These are phyloP conservation scores for Macadamia tetraphylla DNA, from an alignment of 164 flowering plant genomes.

Conservation along the genomic window DNA sequence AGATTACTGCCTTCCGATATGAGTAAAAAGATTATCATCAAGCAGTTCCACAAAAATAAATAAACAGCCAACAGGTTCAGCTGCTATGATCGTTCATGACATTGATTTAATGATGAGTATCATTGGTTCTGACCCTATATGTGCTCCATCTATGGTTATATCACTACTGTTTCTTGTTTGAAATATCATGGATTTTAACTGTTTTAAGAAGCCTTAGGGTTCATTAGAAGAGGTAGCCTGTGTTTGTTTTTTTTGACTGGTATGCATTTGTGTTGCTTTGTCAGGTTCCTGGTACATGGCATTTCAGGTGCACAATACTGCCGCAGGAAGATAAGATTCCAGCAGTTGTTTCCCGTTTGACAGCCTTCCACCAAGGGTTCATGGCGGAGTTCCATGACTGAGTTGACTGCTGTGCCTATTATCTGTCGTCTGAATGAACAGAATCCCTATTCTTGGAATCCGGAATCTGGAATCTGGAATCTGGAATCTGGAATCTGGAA, in stretches of 20 bases:
- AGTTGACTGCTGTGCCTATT: background rate
- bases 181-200: no score
- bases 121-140: no score
- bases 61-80: no score
- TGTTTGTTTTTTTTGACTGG: background rate
- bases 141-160: no score
- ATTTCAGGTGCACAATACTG: slow-evolving; percentile 87
- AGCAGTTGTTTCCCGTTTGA: slow-evolving; percentile 62
- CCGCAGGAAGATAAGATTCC: slow-evolving; percentile 98
- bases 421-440: slow-evolving; percentile 1
- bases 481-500: background rate
- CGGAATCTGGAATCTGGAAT: no score
- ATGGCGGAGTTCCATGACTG: slow-evolving; percentile 79
- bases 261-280: background rate
- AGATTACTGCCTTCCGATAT: no score
- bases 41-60: no score
- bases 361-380: slow-evolving; percentile 74
- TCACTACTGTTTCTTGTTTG: no score
- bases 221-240: no score
- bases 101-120: background rate
- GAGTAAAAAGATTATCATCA: no score
- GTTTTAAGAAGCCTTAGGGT: no score
- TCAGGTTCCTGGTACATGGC: slow-evolving; percentile 98
- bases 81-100: background rate
- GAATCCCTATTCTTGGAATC: background rate